Percentiles rank a stretch among this genome's conserved stretches.
Evolutionary conservation across 192 early-diverging fungal genomes (phyloP).

Genomic region (Gaertneriomyces sp.): DNA sequence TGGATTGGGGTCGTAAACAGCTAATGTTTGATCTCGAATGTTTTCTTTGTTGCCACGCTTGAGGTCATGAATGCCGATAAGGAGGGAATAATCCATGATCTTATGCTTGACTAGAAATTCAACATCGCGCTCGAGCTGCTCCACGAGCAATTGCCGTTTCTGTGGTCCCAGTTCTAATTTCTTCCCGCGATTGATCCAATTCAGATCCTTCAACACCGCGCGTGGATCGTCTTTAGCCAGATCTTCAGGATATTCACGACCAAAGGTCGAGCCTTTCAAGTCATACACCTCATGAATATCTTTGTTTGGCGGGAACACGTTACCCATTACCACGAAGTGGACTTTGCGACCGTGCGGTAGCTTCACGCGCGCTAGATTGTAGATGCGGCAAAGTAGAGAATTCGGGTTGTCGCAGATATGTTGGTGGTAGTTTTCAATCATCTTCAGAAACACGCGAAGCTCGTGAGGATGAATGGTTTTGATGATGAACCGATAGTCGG

Average conservation of each 20-base stretch:
- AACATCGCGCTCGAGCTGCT: conserved; percentile 86
- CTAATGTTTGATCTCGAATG: conserved; percentile 86
- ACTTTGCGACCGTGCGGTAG: conserved; percentile 88
- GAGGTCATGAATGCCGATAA: conserved; percentile 89
- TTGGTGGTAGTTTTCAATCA: conserved; percentile 20
- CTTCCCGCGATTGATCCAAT: conserved; percentile 78
- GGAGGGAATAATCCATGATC: conserved; percentile 99
- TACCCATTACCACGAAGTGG: conserved; percentile 99
- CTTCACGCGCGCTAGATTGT: conserved; percentile 95
- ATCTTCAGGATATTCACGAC: conserved; percentile 74
- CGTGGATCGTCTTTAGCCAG: conserved; percentile 74
- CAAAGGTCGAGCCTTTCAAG: conserved; percentile 90
- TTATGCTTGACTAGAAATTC: conserved; percentile 67
- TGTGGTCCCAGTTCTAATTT: conserved; percentile 77
- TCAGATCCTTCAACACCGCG: conserved; percentile 95
- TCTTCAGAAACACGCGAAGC: background rate
- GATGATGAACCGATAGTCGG: conserved; percentile 98
- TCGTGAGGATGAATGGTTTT: conserved; percentile 59
- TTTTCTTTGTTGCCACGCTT: conserved; percentile 80
- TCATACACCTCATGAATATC: conserved; percentile 97
- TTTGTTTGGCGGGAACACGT: conserved; percentile 94
- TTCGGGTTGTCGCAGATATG: conserved; percentile 85
- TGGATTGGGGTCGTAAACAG: conserved; percentile 69
- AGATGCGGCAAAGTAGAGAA: conserved; percentile 90
- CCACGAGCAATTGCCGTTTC: conserved; percentile 74